Evolutionary conservation across 371 early-diverging fungal species (phyloP).

Genomic region (Mucor racemosus): DNA sequence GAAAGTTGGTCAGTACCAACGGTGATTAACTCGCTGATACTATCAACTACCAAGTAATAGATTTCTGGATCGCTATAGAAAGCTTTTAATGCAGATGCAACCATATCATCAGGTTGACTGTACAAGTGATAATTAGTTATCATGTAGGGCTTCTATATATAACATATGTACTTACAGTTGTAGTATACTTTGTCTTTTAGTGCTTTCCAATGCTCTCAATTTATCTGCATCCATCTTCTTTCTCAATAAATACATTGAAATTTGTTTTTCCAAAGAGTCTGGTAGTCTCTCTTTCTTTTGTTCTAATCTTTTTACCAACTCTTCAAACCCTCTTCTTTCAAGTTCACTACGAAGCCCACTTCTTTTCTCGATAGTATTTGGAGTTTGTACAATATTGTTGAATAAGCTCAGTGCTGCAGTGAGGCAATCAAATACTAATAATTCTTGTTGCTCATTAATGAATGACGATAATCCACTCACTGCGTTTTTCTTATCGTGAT

Average conservation of each 20-base stretch:
- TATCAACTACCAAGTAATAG: constrained; percentile 49
- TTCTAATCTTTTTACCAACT: constrained; percentile 44
- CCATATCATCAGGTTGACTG: constrained; percentile 49
- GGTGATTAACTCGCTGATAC: constrained; percentile 37
- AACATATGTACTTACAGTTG: constrained; percentile 35
- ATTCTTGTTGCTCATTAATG: constrained; percentile 14
- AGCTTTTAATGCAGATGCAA: constrained; percentile 34
- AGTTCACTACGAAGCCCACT: constrained; percentile 58
- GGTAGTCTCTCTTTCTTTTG: constrained; percentile 40
- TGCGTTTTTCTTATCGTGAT: neutral
- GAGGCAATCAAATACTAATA: constrained; percentile 53
- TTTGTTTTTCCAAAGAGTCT: constrained; percentile 47
- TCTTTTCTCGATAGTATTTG: constrained; percentile 57
- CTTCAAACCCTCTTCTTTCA: constrained; percentile 61
- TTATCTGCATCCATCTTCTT: constrained; percentile 57
- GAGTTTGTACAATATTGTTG: constrained; percentile 60
- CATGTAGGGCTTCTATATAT: neutral
- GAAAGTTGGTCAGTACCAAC: constrained; percentile 29
- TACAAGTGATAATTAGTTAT: neutral
- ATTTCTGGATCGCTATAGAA: constrained; percentile 45
- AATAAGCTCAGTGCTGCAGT: constrained; percentile 57
- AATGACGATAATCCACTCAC: neutral
- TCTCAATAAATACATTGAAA: constrained; percentile 51
- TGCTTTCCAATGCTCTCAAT: constrained; percentile 47
- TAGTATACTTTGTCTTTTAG: constrained; percentile 42